Percentiles rank a stretch among this genome's conserved stretches.
phyloP scores from a whole-genome alignment of 148 eudicot genomes.

The Rhododendron vialii region DNA sequence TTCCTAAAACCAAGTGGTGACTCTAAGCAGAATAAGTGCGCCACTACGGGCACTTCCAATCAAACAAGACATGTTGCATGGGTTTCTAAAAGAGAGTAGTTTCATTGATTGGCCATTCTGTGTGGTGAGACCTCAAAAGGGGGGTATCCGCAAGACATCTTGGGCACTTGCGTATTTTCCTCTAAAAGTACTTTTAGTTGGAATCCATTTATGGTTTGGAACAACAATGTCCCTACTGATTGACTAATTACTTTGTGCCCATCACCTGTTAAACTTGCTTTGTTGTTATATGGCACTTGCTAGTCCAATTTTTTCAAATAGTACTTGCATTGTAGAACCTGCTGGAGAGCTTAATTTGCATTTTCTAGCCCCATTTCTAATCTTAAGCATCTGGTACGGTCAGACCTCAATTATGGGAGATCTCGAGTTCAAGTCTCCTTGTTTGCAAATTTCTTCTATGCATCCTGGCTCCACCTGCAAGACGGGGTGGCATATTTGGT shows the following conservation, averaged over 20 bases:
- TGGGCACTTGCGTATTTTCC: background rate
- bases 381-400: background rate
- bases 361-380: background rate
- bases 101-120: too few relatives aligned
- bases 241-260: background rate
- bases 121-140: too few relatives aligned
- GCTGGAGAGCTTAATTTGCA: background rate
- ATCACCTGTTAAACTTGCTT: background rate
- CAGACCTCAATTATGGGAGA: background rate
- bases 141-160: background rate
- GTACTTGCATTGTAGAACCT: background rate
- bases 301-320: background rate
- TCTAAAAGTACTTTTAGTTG: background rate
- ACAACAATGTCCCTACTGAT: background rate
- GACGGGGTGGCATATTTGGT: background rate
- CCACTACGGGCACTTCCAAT: too few relatives aligned
- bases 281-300: background rate
- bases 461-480: background rate
- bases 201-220: background rate
- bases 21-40: too few relatives aligned
- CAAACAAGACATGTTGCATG: too few relatives aligned
- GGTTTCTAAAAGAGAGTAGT: too few relatives aligned
- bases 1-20: too few relatives aligned
- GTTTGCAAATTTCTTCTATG: background rate
- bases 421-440: background rate